Evolutionary conservation across 495 filamentous ascomycete genomes (phyloP).

Genomic region (Viridothelium virens): DNA sequence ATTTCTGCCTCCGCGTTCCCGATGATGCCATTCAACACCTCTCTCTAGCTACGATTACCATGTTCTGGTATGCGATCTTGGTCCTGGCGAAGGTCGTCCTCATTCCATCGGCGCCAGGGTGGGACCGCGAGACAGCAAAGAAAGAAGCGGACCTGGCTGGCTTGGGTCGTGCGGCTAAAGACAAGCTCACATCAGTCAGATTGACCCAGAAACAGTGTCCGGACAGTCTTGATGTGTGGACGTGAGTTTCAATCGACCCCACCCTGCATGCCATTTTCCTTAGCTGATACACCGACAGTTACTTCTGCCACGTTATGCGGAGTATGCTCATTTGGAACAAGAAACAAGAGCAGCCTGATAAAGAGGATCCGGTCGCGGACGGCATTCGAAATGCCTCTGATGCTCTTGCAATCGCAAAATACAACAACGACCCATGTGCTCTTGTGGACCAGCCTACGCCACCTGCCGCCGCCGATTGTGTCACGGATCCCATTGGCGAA

Average conservation of each 20-base stretch:
- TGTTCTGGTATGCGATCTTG: constrained; percentile 6
- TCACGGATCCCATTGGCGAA: neutral
- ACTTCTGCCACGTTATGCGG: constrained; percentile 3
- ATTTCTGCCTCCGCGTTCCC: neutral
- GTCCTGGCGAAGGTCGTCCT: neutral
- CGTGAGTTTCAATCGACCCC: neutral
- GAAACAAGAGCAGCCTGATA: neutral
- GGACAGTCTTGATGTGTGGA: neutral
- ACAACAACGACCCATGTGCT: neutral
- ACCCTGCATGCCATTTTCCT: neutral
- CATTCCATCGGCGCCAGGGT: neutral
- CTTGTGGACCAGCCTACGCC: neutral
- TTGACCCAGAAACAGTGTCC: neutral
- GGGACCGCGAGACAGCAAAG: constrained; percentile 1
- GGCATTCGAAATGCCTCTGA: neutral
- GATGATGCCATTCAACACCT: neutral
- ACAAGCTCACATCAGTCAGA: neutral
- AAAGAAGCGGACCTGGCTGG: neutral
- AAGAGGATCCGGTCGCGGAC: neutral
- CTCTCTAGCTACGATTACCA: neutral
- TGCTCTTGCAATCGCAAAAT: neutral
- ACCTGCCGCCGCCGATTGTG: neutral
- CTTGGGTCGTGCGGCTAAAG: neutral
- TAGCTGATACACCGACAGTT: neutral
- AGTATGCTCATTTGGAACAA: constrained; percentile 10